phyloP scores from a whole-genome alignment of 768 basidiomycete genomes.

The Amylocystis lapponica region DNA sequence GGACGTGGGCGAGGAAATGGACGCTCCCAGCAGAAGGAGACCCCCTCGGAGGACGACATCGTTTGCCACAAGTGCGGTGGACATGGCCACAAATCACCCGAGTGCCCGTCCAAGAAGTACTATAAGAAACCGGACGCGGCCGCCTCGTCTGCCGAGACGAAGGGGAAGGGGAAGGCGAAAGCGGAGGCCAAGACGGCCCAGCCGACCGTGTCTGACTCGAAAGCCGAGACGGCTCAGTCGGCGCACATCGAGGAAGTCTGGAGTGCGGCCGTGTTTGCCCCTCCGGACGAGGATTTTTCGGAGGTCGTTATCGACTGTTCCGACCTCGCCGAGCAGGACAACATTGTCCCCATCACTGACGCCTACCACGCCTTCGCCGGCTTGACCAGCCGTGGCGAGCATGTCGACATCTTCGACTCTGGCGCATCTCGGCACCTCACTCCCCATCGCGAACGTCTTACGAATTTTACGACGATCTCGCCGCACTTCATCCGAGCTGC shows the following conservation, averaged over 20 bases:
- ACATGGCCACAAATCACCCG: not conserved
- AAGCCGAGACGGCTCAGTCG: not conserved
- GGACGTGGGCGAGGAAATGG: not conserved
- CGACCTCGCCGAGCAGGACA: not conserved
- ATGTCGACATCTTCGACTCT: slow-evolving; percentile 10
- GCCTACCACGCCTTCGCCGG: too few species aligned
- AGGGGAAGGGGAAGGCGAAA: not conserved
- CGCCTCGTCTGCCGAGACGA: not conserved
- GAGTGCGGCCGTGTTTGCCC: not conserved
- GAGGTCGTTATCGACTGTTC: not conserved
- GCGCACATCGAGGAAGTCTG: not conserved
- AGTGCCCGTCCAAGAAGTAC: slow-evolving; percentile 1
- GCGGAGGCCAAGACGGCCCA: not conserved
- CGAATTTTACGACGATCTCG: slow-evolving; percentile 4
- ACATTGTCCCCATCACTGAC: too few species aligned
- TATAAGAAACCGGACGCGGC: not conserved
- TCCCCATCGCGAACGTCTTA: slow-evolving; percentile 9
- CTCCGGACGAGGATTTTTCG: too few species aligned
- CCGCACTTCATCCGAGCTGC: slow-evolving; percentile 23
- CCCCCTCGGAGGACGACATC: not conserved
- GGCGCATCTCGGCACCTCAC: slow-evolving; percentile 13
- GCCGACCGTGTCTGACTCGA: too few species aligned
- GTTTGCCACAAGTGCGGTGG: not conserved
- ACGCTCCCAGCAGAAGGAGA: not conserved
- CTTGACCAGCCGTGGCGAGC: too few species aligned